A percentile compares a stretch with the other conserved stretches of the same genome.
These are phyloP conservation scores for Ceriops decandra DNA, from an alignment of 345 rosid species.

Conservation along the genomic window DNA sequence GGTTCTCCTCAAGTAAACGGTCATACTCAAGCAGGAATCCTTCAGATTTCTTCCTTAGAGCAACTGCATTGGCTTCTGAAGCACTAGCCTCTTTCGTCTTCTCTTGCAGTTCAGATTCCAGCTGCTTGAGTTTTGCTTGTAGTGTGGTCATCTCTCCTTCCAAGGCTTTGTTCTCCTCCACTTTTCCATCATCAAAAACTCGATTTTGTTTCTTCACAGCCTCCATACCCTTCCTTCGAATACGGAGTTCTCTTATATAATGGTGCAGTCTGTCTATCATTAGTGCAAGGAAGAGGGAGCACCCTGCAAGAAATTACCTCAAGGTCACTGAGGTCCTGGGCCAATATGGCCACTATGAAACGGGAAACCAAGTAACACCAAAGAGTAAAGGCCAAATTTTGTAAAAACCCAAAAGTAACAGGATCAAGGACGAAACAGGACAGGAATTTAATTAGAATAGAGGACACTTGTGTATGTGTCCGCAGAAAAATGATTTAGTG, in stretches of 20 bases:
- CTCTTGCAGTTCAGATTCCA: constrained; percentile 46
- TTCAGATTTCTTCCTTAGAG: constrained; percentile 86
- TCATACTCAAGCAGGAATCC: constrained; percentile 91
- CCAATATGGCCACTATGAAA: no score
- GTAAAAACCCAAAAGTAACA: no score
- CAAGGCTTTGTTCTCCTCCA: constrained; percentile 50
- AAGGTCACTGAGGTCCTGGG: not conserved
- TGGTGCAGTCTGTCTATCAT: constrained; percentile 93
- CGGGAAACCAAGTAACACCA: no score
- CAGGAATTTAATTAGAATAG: no score
- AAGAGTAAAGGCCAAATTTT: no score
- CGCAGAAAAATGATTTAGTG: no score
- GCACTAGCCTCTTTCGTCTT: constrained; percentile 49
- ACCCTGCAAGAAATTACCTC: constrained; percentile 53
- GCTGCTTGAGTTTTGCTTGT: constrained; percentile 40
- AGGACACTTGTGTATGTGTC: no score
- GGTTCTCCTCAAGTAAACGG: constrained; percentile 80
- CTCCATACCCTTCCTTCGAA: constrained; percentile 77
- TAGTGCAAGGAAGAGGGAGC: constrained; percentile 61
- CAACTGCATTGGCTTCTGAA: constrained; percentile 69
- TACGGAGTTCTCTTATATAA: constrained; percentile 75
- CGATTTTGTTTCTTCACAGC: constrained; percentile 61
- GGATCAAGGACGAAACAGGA: no score
- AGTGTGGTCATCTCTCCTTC: constrained; percentile 49
- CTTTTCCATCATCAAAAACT: constrained; percentile 56